Base-by-base conservation (phyloP, 129 eudicot genomes). In the Centella asiatica region DNA sequence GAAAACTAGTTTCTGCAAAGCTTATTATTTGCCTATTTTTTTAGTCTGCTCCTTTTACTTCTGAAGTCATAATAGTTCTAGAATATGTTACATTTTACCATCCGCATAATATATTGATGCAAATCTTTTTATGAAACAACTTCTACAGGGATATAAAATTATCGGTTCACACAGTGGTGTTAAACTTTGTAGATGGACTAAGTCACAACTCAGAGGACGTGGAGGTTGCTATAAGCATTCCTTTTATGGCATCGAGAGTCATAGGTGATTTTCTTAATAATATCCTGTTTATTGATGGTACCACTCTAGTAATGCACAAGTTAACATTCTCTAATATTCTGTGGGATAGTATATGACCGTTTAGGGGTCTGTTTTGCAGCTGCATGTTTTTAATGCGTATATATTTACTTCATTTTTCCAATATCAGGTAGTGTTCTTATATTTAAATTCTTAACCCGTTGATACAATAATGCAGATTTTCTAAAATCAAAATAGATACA, bases 101-200 rank as follows among this genome's bases (percentile, higher is more conserved):
- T 29, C 59, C 13, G 11, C 19, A 11, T 39, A 19, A 48, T 44
- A 42, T 52, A 58, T 42, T 68, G 29, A 69, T 33, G 44, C 26
- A 19, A 48, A 65, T 32, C 50, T 49, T 29, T 67, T 29, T 31
- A 17, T 19, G 56, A 51, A 33, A 46, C 34, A 51, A 61, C 39
- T 68, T n/a, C 70, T 76, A 66, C 92, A 93, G 99, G 99, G 99
- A 44, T 93, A 93, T 78, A 93, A 93, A 73, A 80, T 93, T 18
- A 93, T 93, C 61, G 99, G 99, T 76, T 87, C 99, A 2, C 99
- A 93, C 65, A 93, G 99, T 61, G 99, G 99, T 71, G 99, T 93
- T 51, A 93, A 93, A 71, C 69, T 93, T 50, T 93, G 99, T 71
- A 78, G 99, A 70, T 93, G 96, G 96, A 93, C 99, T 33, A 93